These are phyloP conservation scores for Tulasnella sp. DNA, from an alignment of 768 basidiomycete species.

Conservation along the genomic window DNA sequence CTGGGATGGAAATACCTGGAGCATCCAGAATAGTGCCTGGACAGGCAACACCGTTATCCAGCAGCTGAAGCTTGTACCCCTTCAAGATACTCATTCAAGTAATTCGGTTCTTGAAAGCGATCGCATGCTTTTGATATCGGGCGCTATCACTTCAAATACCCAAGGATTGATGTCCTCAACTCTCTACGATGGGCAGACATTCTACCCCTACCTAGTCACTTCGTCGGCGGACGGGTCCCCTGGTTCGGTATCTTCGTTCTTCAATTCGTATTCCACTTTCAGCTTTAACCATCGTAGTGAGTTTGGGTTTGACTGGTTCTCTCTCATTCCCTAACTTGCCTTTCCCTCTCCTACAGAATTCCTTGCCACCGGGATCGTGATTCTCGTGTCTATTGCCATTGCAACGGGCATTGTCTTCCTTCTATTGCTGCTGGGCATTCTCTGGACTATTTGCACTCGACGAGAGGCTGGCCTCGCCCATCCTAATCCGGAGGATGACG, in stretches of 20 bases:
- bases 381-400: conserved; percentile 95
- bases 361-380: conserved; percentile 86
- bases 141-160: conserved; percentile 55
- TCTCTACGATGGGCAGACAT: conserved; percentile 74
- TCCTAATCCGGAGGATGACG: conserved; percentile 49
- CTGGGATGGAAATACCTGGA: conserved; percentile 82
- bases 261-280: conserved; percentile 73
- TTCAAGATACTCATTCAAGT: conserved; percentile 62
- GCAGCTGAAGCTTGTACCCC: conserved; percentile 84
- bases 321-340: conserved; percentile 4
- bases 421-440: conserved; percentile 71
- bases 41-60: conserved; percentile 51
- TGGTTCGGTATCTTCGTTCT: conserved; percentile 67
- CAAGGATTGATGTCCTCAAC: conserved; percentile 78
- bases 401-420: conserved; percentile 90
- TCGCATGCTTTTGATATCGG: conserved; percentile 85
- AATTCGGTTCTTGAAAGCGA: conserved; percentile 72
- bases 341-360: conserved; percentile 48
- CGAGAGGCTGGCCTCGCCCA: conserved; percentile 59
- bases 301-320: conserved; percentile 28
- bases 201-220: conserved; percentile 77
- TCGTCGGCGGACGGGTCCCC: conserved; percentile 54
- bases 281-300: conserved; percentile 63
- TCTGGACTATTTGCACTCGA: conserved; percentile 82
- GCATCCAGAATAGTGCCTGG: conserved; percentile 45